A percentile compares a stretch with the other conserved stretches of the same genome.
phyloP scores from a whole-genome alignment of 2,329 filamentous ascomycete species.

The Epichloe gansuensis region DNA sequence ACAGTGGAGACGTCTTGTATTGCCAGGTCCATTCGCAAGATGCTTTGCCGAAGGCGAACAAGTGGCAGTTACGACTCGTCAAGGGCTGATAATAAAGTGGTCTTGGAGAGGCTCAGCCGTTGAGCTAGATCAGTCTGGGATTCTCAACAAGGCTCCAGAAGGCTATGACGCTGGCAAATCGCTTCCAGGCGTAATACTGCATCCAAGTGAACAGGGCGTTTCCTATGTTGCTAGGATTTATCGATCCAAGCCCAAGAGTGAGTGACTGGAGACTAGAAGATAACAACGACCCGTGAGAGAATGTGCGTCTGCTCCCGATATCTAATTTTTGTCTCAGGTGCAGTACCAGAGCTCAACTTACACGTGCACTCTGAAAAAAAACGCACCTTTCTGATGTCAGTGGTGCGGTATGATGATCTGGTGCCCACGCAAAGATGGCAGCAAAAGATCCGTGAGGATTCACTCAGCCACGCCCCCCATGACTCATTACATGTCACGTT shows the following conservation, averaged over 20 bases:
- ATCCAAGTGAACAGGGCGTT: not conserved
- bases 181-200: slow-evolving; percentile 3
- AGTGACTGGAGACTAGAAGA: not conserved
- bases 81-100: slow-evolving; percentile 12
- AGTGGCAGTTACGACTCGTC: slow-evolving; percentile 11
- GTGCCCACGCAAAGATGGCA: not conserved
- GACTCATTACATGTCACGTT: not conserved
- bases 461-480: not conserved
- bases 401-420: slow-evolving; percentile 1
- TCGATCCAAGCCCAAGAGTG: not conserved
- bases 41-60: slow-evolving; percentile 11
- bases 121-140: slow-evolving; percentile 8
- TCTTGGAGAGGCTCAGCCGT: slow-evolving; percentile 10
- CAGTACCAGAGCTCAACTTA: not conserved
- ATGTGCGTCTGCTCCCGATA: not conserved
- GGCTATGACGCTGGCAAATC: not conserved
- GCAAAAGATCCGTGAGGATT: not conserved
- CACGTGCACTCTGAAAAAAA: not conserved
- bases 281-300: too few species aligned
- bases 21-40: slow-evolving; percentile 9
- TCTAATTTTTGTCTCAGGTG: not conserved
- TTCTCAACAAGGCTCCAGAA: not conserved
- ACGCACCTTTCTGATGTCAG: not conserved
- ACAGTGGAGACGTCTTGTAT: slow-evolving; percentile 10
- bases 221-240: slow-evolving; percentile 1